Evolutionary conservation across 1,284 basidiomycete species (phyloP).

Genomic region (Apiotrichum domesticum): DNA sequence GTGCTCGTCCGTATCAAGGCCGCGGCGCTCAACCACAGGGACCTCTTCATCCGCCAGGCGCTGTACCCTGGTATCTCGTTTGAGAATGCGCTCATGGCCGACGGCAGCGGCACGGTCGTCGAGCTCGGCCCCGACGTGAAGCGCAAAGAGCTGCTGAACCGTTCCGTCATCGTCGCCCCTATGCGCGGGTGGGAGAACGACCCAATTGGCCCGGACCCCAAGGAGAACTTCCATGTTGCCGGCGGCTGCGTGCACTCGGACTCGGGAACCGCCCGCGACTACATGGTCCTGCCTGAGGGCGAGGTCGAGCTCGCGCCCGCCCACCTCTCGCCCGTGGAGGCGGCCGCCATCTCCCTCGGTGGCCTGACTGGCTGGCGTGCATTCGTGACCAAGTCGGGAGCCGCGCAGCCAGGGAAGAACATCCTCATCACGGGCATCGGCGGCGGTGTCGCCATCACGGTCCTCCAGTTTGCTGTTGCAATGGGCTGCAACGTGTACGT

Average conservation of each 20-base stretch:
- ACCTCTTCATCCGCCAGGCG: slow-evolving; percentile 18
- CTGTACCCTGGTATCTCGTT: slow-evolving; percentile 16
- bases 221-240: slow-evolving; percentile 13
- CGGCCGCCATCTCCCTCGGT: slow-evolving; percentile 11
- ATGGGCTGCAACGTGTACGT: slow-evolving; percentile 15
- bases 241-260: slow-evolving; percentile 9
- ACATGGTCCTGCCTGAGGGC: slow-evolving; percentile 7
- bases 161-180: slow-evolving; percentile 4
- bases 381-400: slow-evolving; percentile 13
- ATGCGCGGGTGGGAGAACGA: slow-evolving; percentile 16
- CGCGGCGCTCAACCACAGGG: slow-evolving; percentile 19
- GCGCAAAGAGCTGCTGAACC: neutral
- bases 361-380: slow-evolving; percentile 18
- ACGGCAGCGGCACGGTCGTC: slow-evolving; percentile 12
- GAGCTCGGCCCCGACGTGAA: slow-evolving; percentile 5
- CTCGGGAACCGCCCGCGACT: slow-evolving; percentile 17
- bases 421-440: slow-evolving; percentile 18
- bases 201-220: slow-evolving; percentile 6
- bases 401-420: slow-evolving; percentile 12
- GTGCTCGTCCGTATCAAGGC: slow-evolving; percentile 10
- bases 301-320: slow-evolving; percentile 16
- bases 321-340: slow-evolving; percentile 10
- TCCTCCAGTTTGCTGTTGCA: slow-evolving; percentile 17
- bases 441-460: slow-evolving; percentile 14
- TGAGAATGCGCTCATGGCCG: slow-evolving; percentile 9